Conservation (phyloP, 164 flowering plant species). For the Sextonia rubra region DNA sequence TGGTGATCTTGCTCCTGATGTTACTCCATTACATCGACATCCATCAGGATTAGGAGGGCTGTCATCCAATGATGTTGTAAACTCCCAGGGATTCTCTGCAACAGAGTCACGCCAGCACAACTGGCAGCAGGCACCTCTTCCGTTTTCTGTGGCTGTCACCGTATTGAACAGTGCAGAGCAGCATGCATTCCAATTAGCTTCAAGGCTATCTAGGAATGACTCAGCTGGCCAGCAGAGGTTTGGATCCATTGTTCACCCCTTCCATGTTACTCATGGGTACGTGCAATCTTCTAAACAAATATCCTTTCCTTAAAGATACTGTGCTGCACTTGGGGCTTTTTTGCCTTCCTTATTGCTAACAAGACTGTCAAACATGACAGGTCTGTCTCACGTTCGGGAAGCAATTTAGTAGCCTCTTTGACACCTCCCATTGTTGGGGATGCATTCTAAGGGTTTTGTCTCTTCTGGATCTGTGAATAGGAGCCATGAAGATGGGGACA, state of each 20-base stretch:
- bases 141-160: not conserved
- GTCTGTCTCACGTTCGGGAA: conserved; percentile 5
- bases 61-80: not conserved
- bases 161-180: not conserved
- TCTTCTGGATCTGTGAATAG: conserved; percentile 10
- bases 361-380: conserved; percentile 5
- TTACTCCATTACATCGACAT: conserved; percentile 6
- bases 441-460: conserved; percentile 10
- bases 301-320: not conserved
- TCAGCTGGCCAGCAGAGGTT: conserved; percentile 2
- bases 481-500: conserved; percentile 11
- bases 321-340: not conserved
- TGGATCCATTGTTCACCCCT: conserved; percentile 7
- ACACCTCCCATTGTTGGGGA: conserved; percentile 8
- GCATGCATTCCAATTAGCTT: conserved; percentile 1
- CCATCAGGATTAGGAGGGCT: not conserved
- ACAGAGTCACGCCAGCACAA: conserved; percentile 10
- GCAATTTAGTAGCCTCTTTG: conserved; percentile 11
- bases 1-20: not conserved
- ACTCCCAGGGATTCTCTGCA: conserved; percentile 7
- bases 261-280: conserved; percentile 14
- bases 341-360: not conserved
- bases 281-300: not conserved
- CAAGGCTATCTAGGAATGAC: conserved; percentile 7
- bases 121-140: conserved; percentile 10